Evolutionary conservation across 306 rosid genomes (phyloP).

Genomic region (Arachis hypogaea): DNA sequence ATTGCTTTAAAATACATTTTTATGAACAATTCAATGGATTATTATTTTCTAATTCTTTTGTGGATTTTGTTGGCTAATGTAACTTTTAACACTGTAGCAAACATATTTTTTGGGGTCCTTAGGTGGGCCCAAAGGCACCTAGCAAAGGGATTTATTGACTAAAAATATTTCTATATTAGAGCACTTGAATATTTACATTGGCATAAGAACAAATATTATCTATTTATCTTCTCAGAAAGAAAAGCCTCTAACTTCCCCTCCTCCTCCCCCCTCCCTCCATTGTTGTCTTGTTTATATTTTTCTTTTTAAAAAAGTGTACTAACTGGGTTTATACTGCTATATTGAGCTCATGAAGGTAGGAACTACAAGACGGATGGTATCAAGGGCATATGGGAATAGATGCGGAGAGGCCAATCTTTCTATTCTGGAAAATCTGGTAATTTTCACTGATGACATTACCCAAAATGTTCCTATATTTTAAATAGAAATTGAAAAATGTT

Average conservation of each 20-base stretch:
- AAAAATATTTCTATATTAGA: constrained; percentile 7
- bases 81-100: not conserved
- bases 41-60: constrained; percentile 4
- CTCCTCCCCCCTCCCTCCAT: no score
- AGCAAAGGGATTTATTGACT: constrained; percentile 14
- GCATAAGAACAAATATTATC: constrained; percentile 14
- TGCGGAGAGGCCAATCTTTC: constrained; percentile 86
- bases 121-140: no score
- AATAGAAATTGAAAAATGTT: constrained; percentile 25
- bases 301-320: constrained; percentile 34
- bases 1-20: not conserved
- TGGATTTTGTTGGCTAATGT: constrained; percentile 18
- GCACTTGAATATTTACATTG: constrained; percentile 21
- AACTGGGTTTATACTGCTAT: constrained; percentile 40
- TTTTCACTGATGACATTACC: constrained; percentile 36
- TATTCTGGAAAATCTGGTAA: constrained; percentile 84
- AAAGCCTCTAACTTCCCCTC: not conserved
- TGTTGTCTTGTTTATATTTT: constrained; percentile 13
- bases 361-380: constrained; percentile 78
- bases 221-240: not conserved
- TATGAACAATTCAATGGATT: constrained; percentile 4
- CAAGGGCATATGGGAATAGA: constrained; percentile 78
- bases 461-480: constrained; percentile 17
- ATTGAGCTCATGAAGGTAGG: constrained; percentile 74
- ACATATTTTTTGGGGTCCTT: no score